Evolutionary conservation across 2,329 filamentous ascomycete genomes (phyloP).

Genomic region (Fusarium verrucosum): DNA sequence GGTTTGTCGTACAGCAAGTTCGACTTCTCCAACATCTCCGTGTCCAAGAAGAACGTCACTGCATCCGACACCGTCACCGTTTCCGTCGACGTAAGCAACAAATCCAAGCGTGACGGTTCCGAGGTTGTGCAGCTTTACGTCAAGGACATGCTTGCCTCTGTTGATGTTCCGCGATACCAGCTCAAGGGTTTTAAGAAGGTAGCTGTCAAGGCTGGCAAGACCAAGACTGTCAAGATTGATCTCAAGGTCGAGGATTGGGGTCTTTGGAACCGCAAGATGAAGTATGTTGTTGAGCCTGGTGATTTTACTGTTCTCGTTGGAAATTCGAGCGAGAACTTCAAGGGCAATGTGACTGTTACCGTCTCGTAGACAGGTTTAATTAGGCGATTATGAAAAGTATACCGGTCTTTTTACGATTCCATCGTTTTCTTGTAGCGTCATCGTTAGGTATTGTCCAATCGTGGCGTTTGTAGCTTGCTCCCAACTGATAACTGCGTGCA

Average conservation of each 20-base stretch:
- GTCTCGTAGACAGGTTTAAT: slow-evolving; percentile 47
- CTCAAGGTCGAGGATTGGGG: slow-evolving; percentile 65
- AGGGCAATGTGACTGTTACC: slow-evolving; percentile 64
- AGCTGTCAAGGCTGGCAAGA: slow-evolving; percentile 66
- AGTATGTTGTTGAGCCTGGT: slow-evolving; percentile 78
- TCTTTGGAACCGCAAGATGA: slow-evolving; percentile 68
- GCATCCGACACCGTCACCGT: slow-evolving; percentile 65
- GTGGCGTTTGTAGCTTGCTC: background rate
- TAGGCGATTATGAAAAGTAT: background rate
- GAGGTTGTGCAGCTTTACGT: slow-evolving; percentile 77
- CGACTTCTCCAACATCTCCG: slow-evolving; percentile 62
- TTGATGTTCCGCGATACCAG: slow-evolving; percentile 71
- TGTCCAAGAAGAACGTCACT: slow-evolving; percentile 59
- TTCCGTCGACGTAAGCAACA: slow-evolving; percentile 70
- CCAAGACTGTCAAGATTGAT: slow-evolving; percentile 60
- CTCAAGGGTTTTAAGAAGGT: slow-evolving; percentile 76
- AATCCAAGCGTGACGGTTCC: slow-evolving; percentile 63
- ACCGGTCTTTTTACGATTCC: background rate
- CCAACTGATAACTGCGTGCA: background rate
- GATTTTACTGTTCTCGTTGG: slow-evolving; percentile 72
- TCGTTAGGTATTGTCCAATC: background rate
- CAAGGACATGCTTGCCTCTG: slow-evolving; percentile 67
- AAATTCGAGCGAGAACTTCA: slow-evolving; percentile 65
- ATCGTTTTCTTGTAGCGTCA: background rate
- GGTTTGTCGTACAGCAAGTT: slow-evolving; percentile 73